phyloP scores from a whole-genome alignment of 345 rosid species.

The Citrus sinensis region DNA sequence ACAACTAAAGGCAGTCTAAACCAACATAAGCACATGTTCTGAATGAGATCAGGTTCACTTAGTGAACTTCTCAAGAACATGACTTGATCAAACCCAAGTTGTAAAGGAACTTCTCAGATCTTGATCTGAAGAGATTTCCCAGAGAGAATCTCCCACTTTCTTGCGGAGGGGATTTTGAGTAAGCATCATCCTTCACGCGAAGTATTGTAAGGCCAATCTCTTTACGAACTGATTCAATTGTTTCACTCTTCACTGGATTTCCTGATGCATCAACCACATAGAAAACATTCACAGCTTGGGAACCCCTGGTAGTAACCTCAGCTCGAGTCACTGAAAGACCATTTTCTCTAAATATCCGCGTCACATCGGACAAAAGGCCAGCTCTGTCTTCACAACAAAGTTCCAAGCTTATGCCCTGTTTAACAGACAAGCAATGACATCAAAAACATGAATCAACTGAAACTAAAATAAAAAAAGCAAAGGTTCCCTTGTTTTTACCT shows the following conservation, averaged over 20 bases:
- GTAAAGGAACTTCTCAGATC: slow-evolving; percentile 75
- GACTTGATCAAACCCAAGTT: slow-evolving; percentile 66
- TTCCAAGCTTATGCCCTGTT: slow-evolving; percentile 83
- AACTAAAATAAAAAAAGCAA: slow-evolving; percentile 3
- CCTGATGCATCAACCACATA: slow-evolving; percentile 84
- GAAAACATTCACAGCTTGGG: slow-evolving; percentile 76
- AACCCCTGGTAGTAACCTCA: slow-evolving; percentile 80
- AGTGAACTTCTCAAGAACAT: slow-evolving; percentile 32
- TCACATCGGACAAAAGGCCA: slow-evolving; percentile 87
- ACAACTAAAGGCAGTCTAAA: slow-evolving; percentile 6
- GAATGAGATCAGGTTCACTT: slow-evolving; percentile 15
- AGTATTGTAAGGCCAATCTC: slow-evolving; percentile 72
- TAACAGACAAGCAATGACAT: slow-evolving; percentile 1
- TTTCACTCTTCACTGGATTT: slow-evolving; percentile 57
- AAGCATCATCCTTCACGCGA: slow-evolving; percentile 51
- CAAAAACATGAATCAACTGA: background rate
- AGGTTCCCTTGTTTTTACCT: slow-evolving; percentile 31
- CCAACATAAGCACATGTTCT: slow-evolving; percentile 20
- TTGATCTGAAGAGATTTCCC: slow-evolving; percentile 57
- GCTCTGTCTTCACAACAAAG: slow-evolving; percentile 73
- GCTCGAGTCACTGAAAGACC: slow-evolving; percentile 83
- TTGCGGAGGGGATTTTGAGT: slow-evolving; percentile 33
- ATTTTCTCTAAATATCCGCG: slow-evolving; percentile 91
- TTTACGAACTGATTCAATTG: slow-evolving; percentile 71
- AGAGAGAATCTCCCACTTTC: slow-evolving; percentile 58